Evolutionary conservation across 139 green algal genomes (phyloP).

Genomic region (Chlorella sp.): DNA sequence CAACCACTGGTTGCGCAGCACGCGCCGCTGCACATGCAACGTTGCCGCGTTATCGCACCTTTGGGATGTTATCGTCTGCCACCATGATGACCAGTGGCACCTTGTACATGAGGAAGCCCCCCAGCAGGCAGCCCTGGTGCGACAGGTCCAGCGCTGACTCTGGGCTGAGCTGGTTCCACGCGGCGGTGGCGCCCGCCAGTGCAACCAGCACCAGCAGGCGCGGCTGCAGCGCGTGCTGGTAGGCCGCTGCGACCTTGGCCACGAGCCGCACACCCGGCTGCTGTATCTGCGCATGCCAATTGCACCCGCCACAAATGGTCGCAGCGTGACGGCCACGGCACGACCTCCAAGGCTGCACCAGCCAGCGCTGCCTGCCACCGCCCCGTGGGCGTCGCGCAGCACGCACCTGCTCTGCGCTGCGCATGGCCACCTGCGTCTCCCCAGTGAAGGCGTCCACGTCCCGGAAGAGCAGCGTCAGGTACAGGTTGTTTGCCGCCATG

Average conservation of each 20-base stretch:
- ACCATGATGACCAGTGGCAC: constrained; percentile 53
- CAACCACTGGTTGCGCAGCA: too few relatives aligned
- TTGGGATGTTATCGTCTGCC: constrained; percentile 48
- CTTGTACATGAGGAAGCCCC: constrained; percentile 64
- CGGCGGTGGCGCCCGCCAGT: constrained; percentile 16
- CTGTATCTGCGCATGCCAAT: constrained; percentile 36
- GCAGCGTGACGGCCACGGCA: too few relatives aligned
- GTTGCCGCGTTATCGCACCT: too few relatives aligned
- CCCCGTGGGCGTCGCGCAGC: too few relatives aligned
- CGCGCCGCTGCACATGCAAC: too few relatives aligned
- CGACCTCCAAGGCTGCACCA: too few relatives aligned
- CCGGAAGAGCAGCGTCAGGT: constrained; percentile 44
- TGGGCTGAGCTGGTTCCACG: constrained; percentile 14
- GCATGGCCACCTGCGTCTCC: constrained; percentile 38
- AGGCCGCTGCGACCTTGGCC: constrained; percentile 44
- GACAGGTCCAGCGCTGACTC: constrained; percentile 11
- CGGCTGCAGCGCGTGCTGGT: constrained; percentile 39
- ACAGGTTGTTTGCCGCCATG: constrained; percentile 38
- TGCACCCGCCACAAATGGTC: too few relatives aligned
- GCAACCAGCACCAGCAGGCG: constrained; percentile 53
- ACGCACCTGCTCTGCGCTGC: constrained; percentile 42
- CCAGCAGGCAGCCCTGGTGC: constrained; percentile 48
- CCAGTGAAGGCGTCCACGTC: constrained; percentile 46
- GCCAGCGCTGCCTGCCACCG: too few relatives aligned
- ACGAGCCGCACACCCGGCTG: constrained; percentile 9